Evolutionary conservation across 2,329 filamentous ascomycete species (phyloP), one percentile per base, ranked within the genome.

Genomic region (Botrytis byssoidea): DNA sequence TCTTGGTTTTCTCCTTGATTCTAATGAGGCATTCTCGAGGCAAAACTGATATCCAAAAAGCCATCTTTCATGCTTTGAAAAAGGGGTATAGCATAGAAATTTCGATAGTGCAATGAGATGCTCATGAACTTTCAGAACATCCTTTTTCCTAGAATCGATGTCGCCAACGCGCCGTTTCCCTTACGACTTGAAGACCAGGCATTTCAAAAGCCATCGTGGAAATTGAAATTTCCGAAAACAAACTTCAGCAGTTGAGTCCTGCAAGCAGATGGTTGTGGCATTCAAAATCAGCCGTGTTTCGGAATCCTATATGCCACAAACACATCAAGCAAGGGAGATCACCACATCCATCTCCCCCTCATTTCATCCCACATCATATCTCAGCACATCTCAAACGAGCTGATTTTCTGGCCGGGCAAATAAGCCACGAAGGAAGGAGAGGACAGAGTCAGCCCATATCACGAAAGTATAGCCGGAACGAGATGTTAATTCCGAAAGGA

Each of bases 211-310:
- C 51, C 64, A 51, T 67, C 16, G 48, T 68, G 35, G n/a, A 57
- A 42, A 57, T 68, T 32, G 6, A 9, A 40, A 29, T 22, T 44
- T 46, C 35, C 25, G 29, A 48, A 48, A 48, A 48, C 63, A 35
- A 46, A 66, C 42, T 18, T 44, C 32, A 42, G 16, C 12, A 63
- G 37, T 7, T 40, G 3, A 40, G 12, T 44, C 22, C 44, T 44
- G 66, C 18, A 57, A 68, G 48, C 37, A 57, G n/a, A 68, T 20
- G 22, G 20, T 42, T 42, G 66, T n/a, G 66, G 66, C 66, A 68
- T 68, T 68, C 25, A 42, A 68, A 25, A 57, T 7, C 48, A 68
- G 35, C 9, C n/a, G 5, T 57, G 48, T 42, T 57, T 68, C 18
- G 66, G 35, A 57, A 42, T 57, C 40, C 48, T 48, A 29, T 40